phyloP scores from a whole-genome alignment of 2,329 filamentous ascomycete species.

The Colletotrichum tropicicola region DNA sequence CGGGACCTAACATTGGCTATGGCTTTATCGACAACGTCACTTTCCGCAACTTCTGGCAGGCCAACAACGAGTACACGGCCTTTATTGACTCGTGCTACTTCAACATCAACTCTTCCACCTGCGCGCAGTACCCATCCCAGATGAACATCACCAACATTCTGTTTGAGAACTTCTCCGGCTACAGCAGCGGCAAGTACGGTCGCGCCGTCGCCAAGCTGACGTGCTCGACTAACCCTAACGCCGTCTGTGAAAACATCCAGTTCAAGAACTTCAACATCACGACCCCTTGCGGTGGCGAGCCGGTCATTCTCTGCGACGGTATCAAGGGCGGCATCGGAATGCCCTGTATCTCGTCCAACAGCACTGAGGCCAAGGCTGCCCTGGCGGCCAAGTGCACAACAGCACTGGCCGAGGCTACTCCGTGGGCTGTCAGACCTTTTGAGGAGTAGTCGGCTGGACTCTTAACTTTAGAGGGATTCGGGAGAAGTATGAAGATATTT shows the following conservation, averaged over 20 bases:
- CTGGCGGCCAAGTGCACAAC: constrained; percentile 42
- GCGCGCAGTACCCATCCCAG: constrained; percentile 62
- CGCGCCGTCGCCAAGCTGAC: constrained; percentile 60
- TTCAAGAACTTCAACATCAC: constrained; percentile 63
- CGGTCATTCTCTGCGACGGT: constrained; percentile 61
- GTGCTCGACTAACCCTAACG: constrained; percentile 59
- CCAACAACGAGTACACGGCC: constrained; percentile 71
- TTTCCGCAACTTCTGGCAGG: constrained; percentile 63
- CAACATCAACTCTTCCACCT: constrained; percentile 69
- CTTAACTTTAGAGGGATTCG: too few species aligned
- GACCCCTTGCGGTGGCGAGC: constrained; percentile 54
- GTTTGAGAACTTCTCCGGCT: constrained; percentile 66
- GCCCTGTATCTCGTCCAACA: constrained; percentile 45
- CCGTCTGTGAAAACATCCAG: constrained; percentile 62
- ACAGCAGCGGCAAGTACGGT: constrained; percentile 62
- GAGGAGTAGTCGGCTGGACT: background rate
- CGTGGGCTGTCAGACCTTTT: constrained; percentile 24
- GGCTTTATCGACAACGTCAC: constrained; percentile 70
- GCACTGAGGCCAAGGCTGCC: constrained; percentile 41
- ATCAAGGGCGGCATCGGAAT: constrained; percentile 46
- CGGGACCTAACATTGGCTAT: constrained; percentile 58
- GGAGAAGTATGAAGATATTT: too few species aligned
- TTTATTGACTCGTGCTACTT: constrained; percentile 56
- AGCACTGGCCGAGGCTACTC: constrained; percentile 39
- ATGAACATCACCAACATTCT: constrained; percentile 65